Base-by-base conservation (phyloP, 2,329 filamentous ascomycete species). In the Chaetomiaceae sp. region DNA sequence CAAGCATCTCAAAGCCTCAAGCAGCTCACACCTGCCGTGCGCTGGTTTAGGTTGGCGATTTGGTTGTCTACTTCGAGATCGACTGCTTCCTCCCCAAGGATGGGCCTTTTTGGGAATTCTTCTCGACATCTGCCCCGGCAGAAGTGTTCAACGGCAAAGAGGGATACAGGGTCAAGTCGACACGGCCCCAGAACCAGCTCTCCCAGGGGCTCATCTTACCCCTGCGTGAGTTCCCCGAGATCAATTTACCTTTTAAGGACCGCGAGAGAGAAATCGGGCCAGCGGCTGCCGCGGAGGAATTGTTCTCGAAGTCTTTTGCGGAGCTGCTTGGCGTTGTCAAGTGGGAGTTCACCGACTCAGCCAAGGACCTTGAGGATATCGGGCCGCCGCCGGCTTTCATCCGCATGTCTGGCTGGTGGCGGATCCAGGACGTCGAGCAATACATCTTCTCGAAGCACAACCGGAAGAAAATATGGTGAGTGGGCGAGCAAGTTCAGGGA, bases 31-130 rank as follows among this genome's bases (percentile, higher is more conserved):
- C 22, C 22, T 24, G 22, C 22, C 9, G 22, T 9, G 22, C 9
- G 22, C 5, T 24, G 6, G 22, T 18, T 14, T 18, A 50, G 14
- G 38, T 48, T 2, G 58, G 56, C 34, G 50, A 65, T n/a, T 40
- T 58, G 1, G 58, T 63, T 4, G 48, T 65, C 15, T 65, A 54
- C 33, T 60, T 64, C 40, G 60, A 65, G 45, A 59, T 63, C 18
- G 62, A 65, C 49, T 60, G 57, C 36, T 62, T 64, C 50, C 38
- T 66, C 6, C 62, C 62, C 7, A 37, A 35, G 8, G 38, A 19
- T 24, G 22, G 42, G n/a, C 45, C 53, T 1, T 59, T 54, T 14
- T 53, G 58, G 60, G 53, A 61, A 18, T 49, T 58, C 42, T 45
- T 41, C 19, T 17, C 18, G 6, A 10, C 34, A 24, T 10, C 5